Evolutionary conservation across 2,329 filamentous ascomycete genomes (phyloP).

Genomic region (Aspergillus ruber): DNA sequence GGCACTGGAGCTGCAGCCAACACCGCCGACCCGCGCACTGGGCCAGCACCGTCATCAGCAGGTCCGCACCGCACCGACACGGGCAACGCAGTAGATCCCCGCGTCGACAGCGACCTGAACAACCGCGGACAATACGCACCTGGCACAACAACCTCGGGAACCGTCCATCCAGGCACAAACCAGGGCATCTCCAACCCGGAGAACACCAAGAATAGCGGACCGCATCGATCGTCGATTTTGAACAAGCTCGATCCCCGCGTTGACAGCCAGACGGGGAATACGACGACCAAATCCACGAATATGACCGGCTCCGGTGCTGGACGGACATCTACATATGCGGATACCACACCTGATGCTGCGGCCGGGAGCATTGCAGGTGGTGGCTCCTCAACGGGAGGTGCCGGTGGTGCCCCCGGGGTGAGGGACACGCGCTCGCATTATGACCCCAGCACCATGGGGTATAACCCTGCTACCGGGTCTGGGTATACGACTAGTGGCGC

Average conservation of each 20-base stretch:
- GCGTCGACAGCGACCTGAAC: slow-evolving; percentile 28
- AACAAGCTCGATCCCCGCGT: slow-evolving; percentile 24
- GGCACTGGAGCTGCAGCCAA: neutral
- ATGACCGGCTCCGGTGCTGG: slow-evolving; percentile 5
- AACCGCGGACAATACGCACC: slow-evolving; percentile 1
- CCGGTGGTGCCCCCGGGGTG: slow-evolving; percentile 16
- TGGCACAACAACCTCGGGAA: too few relatives aligned
- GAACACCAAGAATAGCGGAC: slow-evolving; percentile 11
- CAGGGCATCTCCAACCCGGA: too few relatives aligned
- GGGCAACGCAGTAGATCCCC: slow-evolving; percentile 36
- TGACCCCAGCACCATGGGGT: slow-evolving; percentile 13
- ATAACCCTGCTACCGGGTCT: slow-evolving; percentile 22
- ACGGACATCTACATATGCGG: slow-evolving; percentile 5
- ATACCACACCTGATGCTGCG: slow-evolving; percentile 1
- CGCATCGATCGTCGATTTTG: slow-evolving; percentile 14
- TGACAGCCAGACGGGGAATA: slow-evolving; percentile 17
- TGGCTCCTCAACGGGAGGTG: slow-evolving; percentile 25
- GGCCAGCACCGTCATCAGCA: slow-evolving; percentile 10
- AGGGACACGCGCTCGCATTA: slow-evolving; percentile 13
- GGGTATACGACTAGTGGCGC: slow-evolving; percentile 12
- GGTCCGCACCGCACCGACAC: slow-evolving; percentile 12
- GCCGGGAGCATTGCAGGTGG: neutral
- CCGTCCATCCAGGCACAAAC: too few relatives aligned
- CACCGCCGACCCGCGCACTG: slow-evolving; percentile 5
- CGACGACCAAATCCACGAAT: slow-evolving; percentile 13